Evolutionary conservation across 192 early-diverging fungal genomes (phyloP).

Genomic region (Mortierella hygrophila): DNA sequence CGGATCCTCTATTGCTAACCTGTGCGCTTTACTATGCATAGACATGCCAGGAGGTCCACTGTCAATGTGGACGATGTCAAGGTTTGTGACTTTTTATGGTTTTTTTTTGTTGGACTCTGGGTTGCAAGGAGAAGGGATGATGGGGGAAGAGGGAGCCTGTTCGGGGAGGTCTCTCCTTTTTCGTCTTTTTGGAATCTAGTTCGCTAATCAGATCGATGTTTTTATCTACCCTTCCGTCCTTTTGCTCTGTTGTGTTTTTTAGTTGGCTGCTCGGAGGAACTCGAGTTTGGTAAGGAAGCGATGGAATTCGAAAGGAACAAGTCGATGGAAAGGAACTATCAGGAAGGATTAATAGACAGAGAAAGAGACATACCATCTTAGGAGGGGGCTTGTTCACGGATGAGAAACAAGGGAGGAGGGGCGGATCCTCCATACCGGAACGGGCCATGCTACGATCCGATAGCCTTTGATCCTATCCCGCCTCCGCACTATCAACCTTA

Average conservation of each 20-base stretch:
- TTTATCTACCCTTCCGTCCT: background rate
- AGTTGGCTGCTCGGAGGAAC: constrained; percentile 59
- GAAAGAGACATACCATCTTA: background rate
- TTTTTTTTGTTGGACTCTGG: background rate
- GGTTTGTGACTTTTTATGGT: constrained; percentile 19
- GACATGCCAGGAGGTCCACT: constrained; percentile 58
- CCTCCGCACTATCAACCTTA: background rate
- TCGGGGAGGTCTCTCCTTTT: background rate
- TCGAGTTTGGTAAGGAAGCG: constrained; percentile 50
- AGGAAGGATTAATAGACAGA: background rate
- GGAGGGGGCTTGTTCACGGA: background rate
- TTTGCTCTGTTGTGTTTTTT: background rate
- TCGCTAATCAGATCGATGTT: background rate
- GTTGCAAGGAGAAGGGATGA: no score
- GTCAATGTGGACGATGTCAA: constrained; percentile 60
- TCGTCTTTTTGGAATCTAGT: background rate
- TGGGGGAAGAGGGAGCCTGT: no score
- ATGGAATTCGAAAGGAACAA: background rate
- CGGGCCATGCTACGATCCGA: constrained; percentile 6
- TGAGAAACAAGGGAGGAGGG: background rate
- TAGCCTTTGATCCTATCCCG: background rate
- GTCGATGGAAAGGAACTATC: background rate
- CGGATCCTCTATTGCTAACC: no score
- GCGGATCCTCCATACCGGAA: background rate
- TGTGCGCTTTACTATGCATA: constrained; percentile 4